Evolutionary conservation across 495 filamentous ascomycete genomes (phyloP).

Genomic region (Tuber calosporum): DNA sequence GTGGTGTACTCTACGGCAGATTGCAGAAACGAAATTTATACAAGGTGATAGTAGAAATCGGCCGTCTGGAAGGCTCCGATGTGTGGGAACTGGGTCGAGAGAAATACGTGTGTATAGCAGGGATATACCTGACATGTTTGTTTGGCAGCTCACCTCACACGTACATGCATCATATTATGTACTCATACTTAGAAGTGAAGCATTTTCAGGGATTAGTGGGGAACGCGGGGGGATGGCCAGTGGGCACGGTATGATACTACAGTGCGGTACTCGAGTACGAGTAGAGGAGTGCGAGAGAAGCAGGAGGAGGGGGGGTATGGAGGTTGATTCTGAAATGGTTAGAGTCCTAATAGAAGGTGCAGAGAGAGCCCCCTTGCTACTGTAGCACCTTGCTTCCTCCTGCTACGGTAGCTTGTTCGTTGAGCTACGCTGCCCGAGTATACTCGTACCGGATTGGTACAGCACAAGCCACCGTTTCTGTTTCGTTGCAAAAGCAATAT

Average conservation of each 20-base stretch:
- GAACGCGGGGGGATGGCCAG: no score
- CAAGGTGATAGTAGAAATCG: background rate
- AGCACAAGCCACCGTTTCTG: background rate
- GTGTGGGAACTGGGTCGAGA: background rate
- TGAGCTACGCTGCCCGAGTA: background rate
- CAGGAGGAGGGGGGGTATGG: background rate
- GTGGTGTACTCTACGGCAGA: no score
- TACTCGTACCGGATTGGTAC: background rate
- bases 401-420: background rate
- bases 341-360: background rate
- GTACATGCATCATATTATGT: no score
- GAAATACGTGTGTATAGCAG: background rate
- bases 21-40: no score
- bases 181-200: no score
- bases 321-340: background rate
- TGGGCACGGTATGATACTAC: no score
- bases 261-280: no score
- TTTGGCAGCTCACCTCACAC: no score
- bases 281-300: background rate
- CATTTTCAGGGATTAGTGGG: background rate
- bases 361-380: background rate
- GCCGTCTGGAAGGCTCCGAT: background rate
- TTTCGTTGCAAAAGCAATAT: background rate
- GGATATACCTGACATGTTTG: no score
- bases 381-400: background rate